Base-by-base conservation (phyloP, 768 basidiomycete genomes). In the Lentinula boryana region DNA sequence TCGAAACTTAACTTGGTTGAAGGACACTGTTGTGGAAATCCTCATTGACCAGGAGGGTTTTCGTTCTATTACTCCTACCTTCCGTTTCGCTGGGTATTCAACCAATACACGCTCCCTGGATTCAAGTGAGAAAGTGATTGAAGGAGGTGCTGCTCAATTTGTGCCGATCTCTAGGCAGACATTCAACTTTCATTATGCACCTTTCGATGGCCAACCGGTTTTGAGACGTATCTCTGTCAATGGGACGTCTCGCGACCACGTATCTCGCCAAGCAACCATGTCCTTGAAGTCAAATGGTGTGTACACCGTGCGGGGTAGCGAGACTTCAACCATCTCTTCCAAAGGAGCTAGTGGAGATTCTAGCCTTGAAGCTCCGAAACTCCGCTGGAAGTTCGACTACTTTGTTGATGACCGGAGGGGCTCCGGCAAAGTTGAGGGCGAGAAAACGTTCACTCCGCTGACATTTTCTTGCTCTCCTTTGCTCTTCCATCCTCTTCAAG, bases 31-130 rank as follows among this genome's bases (percentile, higher is more conserved):
- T 43, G 70, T 93, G 33, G 83, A 88, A 60, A 73, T 93, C 36
- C 80, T 85, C 70, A 86, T 94, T 27, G 93, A 93, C 68, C 93
- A 94, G 69, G 93, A 93, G 73, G 87, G 89, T 3, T 91, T 91
- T 66, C 83, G 91, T 27, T 78, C 81, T 16, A 77, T 86, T 5
- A 76, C 76, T 27, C 84, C 88, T 18, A 69, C 73, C 7, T 86
- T 93, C 74, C 77, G 75, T 62, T 81, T 86, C 52, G 73, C 78
- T n/a, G 83, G 84, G 9, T 82, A 82, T 66, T 66, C 74, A 56
- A 67, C 71, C 63, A 68, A 69, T 44, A 54, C 68, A 64, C 68
- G 70, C 60, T 64, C 66, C n/a, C 67, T 69, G 36, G 65, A 68
- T 60, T 49, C 65, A 12, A 65, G 72, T 7, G 69, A 64, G 18